Evolutionary conservation across 208 protist genomes (phyloP), one percentile per base, ranked within the genome.

Genomic region (Crithidia thermophila): DNA sequence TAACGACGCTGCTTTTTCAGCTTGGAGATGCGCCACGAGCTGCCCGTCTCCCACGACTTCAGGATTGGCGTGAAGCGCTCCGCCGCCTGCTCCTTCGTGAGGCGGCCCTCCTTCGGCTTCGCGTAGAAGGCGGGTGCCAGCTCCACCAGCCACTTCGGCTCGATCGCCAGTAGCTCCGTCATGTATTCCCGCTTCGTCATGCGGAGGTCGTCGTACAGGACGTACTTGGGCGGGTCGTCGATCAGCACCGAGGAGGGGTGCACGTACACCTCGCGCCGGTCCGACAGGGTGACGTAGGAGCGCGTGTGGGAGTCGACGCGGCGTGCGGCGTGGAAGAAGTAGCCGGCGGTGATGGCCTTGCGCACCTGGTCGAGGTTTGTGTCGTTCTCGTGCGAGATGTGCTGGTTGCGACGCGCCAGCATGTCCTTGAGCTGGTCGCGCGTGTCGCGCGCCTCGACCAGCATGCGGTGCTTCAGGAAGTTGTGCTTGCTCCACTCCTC

Each of bases 121-220:
- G 71, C 64, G 85, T 97, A 99, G 69, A 94, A 98, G 61, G 97
- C 94, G 10, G 97, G 97, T 10, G 97, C 97, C 40, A 98, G 79
- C 79, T 98, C 94, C 23, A 97, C 79, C 13, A 99, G 70, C 97
- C 98, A 98, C 51, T 90, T 75, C 20, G 94, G 87, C 72, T 98
- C 93, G 73, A 98, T 98, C 39, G 82, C 83, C 36, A 97, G 76
- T 9, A 96, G 82, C 81, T 97, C 87, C 23, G 87, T 83, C 93
- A 99, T 99, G 86, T 98, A 99, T 82, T 99, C 98, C 58, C 98
- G 97, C 58, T 89, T 94, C 21, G 98, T 99, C 65, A 98, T 71
- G 33, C 97, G 96, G 23, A 99, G 74, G 59, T 99, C 97, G 53
- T 99, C 95, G 74, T 99, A 99, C 14, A 99, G 70, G 3, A 99